Base-by-base conservation (phyloP, 1,284 basidiomycete species). In the Boletus semigastroideus region DNA sequence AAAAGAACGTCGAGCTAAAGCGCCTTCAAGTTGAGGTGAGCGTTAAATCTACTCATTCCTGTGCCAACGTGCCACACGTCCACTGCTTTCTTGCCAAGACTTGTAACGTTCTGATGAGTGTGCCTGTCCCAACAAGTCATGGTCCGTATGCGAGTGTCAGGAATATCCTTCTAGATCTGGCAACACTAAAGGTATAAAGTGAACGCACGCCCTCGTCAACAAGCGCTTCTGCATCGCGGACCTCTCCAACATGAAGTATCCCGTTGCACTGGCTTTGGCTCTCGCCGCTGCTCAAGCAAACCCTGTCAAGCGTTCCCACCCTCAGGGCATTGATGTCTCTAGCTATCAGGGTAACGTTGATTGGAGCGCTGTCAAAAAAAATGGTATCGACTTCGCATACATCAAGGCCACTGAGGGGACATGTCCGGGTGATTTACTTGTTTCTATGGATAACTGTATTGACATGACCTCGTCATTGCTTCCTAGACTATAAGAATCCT, bases 311-410 rank as follows among this genome's bases (percentile, higher is more conserved):
- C 74, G 76, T 30, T 73, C 76, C 10, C 1, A 9, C 6, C 76
- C 75, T 14, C 61, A 71, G 50, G 80, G 80, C 22, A 78, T 82
- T 48, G 80, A 86, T 60, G 77, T 88, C 46, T 84, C 83, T 19
- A 57, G 67, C 59, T 80, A 74, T 54, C 85, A 87, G 55, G 59
- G 74, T 22, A 64, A 61, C 53, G 69, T 86, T 19, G 70, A 85
- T 65, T 85, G 82, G 79, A 69, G 66, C 33, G 70, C 74, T 9
- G 80, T 81, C 54, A 76, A 74, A 52, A 66, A 75, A 17, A 82
- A 82, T 55, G 84, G 84, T 5, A 67, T 84, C 40, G 54, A 72
- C 14, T 88, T 86, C 58, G 82, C 74, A 11, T 86, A 77, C 62
- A 85, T 87, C 76, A 87, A 88, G 64, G 86, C 45, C 20, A 33